Conservation (phyloP, 371 early-diverging fungal genomes). For the Entomophthora muscae region DNA sequence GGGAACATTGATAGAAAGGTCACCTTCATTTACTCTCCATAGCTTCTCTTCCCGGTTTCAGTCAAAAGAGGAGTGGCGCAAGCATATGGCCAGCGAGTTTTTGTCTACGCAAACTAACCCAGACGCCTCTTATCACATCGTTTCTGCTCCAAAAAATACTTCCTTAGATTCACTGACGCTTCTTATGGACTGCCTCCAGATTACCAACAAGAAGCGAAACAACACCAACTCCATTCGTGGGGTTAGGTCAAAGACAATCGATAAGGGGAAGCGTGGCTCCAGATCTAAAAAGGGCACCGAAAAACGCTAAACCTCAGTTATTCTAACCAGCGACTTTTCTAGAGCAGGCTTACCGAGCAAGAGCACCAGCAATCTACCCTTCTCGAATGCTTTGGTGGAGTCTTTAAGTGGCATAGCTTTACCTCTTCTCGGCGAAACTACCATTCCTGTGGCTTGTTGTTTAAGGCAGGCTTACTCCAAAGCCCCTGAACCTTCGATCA, state of each 20-base stretch:
- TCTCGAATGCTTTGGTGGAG: too few relatives aligned
- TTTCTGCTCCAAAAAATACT: neutral
- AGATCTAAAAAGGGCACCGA: neutral
- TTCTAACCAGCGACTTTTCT: too few relatives aligned
- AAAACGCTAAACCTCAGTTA: too few relatives aligned
- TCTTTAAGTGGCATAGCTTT: too few relatives aligned
- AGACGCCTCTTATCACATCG: neutral
- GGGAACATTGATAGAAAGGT: neutral
- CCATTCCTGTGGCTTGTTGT: too few relatives aligned
- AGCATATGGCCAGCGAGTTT: neutral
- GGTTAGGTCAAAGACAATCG: neutral
- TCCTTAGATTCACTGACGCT: neutral
- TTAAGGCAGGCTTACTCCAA: too few relatives aligned
- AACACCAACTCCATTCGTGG: neutral
- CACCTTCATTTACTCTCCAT: neutral
- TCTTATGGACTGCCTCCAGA: neutral
- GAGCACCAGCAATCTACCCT: too few relatives aligned
- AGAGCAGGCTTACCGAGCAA: too few relatives aligned
- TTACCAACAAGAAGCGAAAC: neutral
- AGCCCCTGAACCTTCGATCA: too few relatives aligned
- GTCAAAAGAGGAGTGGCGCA: neutral
- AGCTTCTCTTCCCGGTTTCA: neutral
- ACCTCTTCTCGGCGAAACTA: too few relatives aligned
- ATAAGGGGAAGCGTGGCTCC: neutral
- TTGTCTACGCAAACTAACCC: neutral